These are phyloP conservation scores for Yamadazyma sp. DNA, from an alignment of 1,139 yeast genomes.

Conservation along the genomic window DNA sequence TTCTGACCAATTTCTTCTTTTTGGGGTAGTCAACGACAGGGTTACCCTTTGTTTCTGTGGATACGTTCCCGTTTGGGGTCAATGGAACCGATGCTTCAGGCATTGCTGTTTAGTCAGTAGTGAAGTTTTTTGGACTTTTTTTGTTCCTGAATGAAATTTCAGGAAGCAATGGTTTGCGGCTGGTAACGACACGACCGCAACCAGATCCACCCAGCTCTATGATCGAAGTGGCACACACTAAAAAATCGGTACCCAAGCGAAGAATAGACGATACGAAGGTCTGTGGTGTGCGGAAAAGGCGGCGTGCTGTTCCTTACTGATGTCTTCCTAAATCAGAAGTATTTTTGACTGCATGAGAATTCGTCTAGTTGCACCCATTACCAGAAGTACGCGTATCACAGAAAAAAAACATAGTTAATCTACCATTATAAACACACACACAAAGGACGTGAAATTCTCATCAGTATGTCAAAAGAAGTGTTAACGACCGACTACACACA, in stretches of 20 bases:
- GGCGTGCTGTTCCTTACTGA: too few relatives aligned
- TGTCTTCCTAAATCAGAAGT: too few relatives aligned
- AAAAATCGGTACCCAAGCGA: too few relatives aligned
- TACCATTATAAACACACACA: too few relatives aligned
- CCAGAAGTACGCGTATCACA: background rate
- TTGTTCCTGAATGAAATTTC: background rate
- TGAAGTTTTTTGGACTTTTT: background rate
- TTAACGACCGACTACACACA: conserved; percentile 28
- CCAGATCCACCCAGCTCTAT: too few relatives aligned
- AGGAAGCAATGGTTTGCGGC: conserved; percentile 2
- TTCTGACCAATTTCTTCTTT: conserved; percentile 41
- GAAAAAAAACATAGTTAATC: background rate
- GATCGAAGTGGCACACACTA: too few relatives aligned
- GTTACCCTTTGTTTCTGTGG: background rate
- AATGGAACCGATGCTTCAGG: conserved; percentile 3
- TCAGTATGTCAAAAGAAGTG: conserved; percentile 10
- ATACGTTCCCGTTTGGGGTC: conserved; percentile 3
- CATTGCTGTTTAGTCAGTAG: background rate
- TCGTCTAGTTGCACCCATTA: too few relatives aligned
- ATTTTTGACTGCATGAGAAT: too few relatives aligned
- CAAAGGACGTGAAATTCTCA: too few relatives aligned
- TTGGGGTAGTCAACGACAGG: conserved; percentile 14
- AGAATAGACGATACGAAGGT: too few relatives aligned
- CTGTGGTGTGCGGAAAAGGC: too few relatives aligned
- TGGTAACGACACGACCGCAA: background rate